Conservation (phyloP, 192 early-diverging fungal genomes). For the Backusella mclennaniae region DNA sequence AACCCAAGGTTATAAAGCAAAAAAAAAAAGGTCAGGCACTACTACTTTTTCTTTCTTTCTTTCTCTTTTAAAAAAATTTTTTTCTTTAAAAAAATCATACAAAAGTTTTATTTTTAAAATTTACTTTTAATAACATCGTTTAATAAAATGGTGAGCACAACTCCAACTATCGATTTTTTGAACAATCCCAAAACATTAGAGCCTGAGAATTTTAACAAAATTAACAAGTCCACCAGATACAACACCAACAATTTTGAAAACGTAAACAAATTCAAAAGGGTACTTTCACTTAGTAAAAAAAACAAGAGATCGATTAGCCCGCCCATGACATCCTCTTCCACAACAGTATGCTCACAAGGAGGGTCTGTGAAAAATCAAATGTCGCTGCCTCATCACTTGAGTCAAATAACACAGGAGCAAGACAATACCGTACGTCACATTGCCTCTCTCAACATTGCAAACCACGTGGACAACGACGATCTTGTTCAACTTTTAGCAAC, state of each 20-base stretch:
- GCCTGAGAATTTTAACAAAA: slow-evolving; percentile 3
- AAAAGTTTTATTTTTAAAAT: neutral
- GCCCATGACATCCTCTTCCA: neutral
- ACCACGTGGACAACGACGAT: neutral
- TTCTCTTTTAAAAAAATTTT: neutral
- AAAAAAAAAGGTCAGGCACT: neutral
- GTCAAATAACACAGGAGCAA: slow-evolving; percentile 1
- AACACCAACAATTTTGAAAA: neutral
- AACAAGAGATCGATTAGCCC: neutral
- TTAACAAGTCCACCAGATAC: neutral
- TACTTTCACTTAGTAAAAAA: neutral
- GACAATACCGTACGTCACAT: slow-evolving; percentile 10
- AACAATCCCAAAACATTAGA: neutral
- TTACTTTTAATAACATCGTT: neutral
- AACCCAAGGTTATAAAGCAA: neutral
- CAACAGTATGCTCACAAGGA: neutral
- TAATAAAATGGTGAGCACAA: neutral
- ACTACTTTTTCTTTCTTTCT: neutral
- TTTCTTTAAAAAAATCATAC: neutral
- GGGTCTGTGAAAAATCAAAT: neutral
- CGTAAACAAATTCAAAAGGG: neutral
- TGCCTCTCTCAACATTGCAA: neutral
- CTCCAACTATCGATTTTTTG: neutral
- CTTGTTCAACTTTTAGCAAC: neutral
- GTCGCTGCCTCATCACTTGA: neutral